These are phyloP conservation scores for Neurospora hispaniola DNA, from an alignment of 495 filamentous ascomycete species.

Conservation along the genomic window DNA sequence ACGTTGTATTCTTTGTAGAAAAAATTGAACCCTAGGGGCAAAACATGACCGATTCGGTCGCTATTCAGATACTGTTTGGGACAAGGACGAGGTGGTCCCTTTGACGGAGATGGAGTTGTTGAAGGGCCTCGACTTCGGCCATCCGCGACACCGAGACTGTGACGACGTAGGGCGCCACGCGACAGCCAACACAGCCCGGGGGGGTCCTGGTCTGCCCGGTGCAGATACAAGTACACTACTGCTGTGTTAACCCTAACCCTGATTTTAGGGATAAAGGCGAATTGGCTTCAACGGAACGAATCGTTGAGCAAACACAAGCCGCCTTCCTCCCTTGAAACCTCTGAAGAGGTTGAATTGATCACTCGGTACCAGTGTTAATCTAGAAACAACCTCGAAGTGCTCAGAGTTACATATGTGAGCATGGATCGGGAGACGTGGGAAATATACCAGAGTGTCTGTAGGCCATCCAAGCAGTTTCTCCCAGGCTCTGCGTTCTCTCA, in stretches of 20 bases:
- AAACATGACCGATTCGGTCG: slow-evolving; percentile 7
- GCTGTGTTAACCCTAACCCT: background rate
- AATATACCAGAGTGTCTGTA: background rate
- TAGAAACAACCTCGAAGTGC: background rate
- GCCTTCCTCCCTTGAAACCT: background rate
- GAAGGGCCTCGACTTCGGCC: background rate
- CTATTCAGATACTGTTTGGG: slow-evolving; percentile 12
- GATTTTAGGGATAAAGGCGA: background rate
- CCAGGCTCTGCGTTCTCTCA: background rate
- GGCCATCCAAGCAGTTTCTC: background rate
- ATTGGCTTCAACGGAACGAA: background rate
- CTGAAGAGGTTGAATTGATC: background rate
- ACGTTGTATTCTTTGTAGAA: slow-evolving; percentile 7
- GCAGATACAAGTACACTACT: background rate
- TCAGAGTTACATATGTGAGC: background rate
- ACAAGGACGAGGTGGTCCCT: background rate
- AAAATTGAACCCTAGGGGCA: slow-evolving; percentile 1
- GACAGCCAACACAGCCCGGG: background rate
- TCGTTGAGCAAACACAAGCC: background rate
- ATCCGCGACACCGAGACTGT: background rate
- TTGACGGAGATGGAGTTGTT: background rate
- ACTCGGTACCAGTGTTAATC: background rate
- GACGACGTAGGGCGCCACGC: background rate
- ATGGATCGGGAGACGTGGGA: background rate
- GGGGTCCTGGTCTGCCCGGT: background rate